Conservation (phyloP, 2,329 filamentous ascomycete genomes). For the Trichoderma harzianum region DNA sequence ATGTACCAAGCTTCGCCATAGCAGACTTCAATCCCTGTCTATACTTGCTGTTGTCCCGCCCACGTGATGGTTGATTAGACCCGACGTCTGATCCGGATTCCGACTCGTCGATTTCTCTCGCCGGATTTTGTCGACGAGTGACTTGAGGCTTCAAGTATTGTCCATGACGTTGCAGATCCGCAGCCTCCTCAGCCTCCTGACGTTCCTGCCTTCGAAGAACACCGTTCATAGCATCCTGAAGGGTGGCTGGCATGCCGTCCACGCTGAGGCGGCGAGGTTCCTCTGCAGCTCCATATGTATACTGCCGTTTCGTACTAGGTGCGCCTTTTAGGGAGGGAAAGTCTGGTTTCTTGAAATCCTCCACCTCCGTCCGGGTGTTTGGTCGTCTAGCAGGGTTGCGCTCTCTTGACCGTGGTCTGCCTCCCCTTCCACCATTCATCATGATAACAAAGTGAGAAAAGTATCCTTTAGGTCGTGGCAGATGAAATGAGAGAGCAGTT, state of each 20-base stretch:
- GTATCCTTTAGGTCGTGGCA: neutral
- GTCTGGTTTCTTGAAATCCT: slow-evolving; percentile 26
- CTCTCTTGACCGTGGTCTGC: slow-evolving; percentile 20
- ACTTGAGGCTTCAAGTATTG: neutral
- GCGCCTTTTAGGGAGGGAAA: slow-evolving; percentile 31
- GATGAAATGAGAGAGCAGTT: neutral
- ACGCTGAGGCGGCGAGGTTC: slow-evolving; percentile 29
- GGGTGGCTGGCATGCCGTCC: neutral
- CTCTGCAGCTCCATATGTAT: slow-evolving; percentile 37
- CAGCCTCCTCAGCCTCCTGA: slow-evolving; percentile 9
- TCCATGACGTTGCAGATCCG: neutral
- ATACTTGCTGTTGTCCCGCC: neutral
- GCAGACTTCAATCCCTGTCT: neutral
- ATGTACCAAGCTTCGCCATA: neutral
- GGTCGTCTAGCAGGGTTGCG: slow-evolving; percentile 11
- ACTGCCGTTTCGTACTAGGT: slow-evolving; percentile 36
- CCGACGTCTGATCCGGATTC: neutral
- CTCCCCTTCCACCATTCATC: slow-evolving; percentile 7
- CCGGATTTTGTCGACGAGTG: neutral
- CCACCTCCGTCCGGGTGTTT: neutral
- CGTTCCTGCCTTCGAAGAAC: slow-evolving; percentile 6
- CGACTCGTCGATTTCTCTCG: neutral
- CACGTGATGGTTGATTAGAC: neutral
- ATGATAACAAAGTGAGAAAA: neutral
- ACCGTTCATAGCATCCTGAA: slow-evolving; percentile 4